Percentiles rank a stretch among this genome's conserved stretches.
Evolutionary conservation across 208 protist species (phyloP).

Genomic region (Acanthamoeba sp.): DNA sequence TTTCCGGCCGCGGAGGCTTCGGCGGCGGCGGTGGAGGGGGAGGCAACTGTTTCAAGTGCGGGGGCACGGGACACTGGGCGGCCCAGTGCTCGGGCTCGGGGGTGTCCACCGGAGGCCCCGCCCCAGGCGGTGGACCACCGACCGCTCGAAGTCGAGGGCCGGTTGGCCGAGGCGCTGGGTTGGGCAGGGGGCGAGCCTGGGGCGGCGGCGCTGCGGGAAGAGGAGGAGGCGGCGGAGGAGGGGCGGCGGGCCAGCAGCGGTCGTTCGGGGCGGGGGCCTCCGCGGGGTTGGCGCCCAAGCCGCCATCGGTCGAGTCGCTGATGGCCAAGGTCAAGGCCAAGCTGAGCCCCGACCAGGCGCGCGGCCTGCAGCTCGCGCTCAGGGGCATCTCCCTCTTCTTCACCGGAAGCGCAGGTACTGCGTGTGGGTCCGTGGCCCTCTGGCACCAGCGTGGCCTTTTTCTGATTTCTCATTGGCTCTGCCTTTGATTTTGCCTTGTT

Average conservation of each 20-base stretch:
- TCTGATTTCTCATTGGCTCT: no score
- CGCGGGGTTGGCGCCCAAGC: background rate
- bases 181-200: no score
- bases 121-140: no score
- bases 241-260: no score
- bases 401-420: constrained; percentile 82
- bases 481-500: background rate
- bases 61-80: background rate
- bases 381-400: constrained; percentile 81
- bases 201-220: no score
- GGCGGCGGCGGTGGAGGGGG: background rate
- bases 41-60: constrained; percentile 22
- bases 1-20: no score
- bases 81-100: background rate
- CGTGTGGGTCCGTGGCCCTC: no score
- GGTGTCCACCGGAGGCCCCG: no score
- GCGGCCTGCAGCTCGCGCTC: constrained; percentile 24
- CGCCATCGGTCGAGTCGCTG: background rate
- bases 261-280: background rate
- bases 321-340: background rate
- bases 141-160: background rate
- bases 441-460: no score
- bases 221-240: no score
- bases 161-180: no score
- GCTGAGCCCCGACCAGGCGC: constrained; percentile 36